These are phyloP conservation scores for Miamiensis avidus DNA, from an alignment of 169 alveolate genomes.

Conservation along the genomic window DNA sequence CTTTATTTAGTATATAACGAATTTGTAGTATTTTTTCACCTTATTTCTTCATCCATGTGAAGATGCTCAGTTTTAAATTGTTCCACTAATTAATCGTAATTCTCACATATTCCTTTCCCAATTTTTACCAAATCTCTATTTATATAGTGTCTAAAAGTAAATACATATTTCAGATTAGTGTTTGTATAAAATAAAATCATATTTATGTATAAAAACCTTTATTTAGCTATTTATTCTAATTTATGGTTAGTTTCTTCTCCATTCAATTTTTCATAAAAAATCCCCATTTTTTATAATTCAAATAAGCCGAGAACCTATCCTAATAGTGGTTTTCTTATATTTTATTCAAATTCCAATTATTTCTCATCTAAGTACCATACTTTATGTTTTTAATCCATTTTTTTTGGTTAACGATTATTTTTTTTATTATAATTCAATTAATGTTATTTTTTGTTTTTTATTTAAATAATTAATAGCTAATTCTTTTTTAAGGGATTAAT, in stretches of 20 bases:
- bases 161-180: too few relatives aligned
- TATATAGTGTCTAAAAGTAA: neutral
- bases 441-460: too few relatives aligned
- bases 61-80: conserved; percentile 16
- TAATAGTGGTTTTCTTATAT: neutral
- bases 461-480: too few relatives aligned
- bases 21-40: too few relatives aligned
- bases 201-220: too few relatives aligned
- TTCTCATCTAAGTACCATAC: neutral
- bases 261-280: conserved; percentile 8
- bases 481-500: too few relatives aligned
- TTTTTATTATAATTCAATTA: too few relatives aligned
- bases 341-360: too few relatives aligned
- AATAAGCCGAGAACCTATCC: neutral
- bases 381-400: neutral
- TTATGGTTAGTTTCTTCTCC: conserved; percentile 6
- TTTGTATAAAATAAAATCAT: too few relatives aligned
- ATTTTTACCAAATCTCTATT: conserved; percentile 9
- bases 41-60: conserved; percentile 26
- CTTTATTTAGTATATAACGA: too few relatives aligned
- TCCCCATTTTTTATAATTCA: conserved; percentile 3
- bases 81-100: neutral
- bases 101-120: conserved; percentile 9
- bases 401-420: too few relatives aligned
- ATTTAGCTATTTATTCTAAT: conserved; percentile 2